Evolutionary conservation across 1,139 yeast genomes (phyloP).

Genomic region (Hansenula lynferdii): DNA sequence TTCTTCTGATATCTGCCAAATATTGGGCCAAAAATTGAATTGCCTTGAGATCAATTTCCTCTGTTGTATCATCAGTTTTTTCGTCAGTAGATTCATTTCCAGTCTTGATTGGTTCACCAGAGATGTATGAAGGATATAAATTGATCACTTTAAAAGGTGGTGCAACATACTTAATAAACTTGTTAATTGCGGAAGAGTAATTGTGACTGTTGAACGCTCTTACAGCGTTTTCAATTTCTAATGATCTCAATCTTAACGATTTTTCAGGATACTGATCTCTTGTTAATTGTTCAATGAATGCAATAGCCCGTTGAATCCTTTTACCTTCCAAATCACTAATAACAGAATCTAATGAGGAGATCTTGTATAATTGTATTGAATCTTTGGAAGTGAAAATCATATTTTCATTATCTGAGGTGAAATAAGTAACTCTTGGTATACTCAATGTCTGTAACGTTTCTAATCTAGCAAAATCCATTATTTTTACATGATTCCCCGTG

Average conservation of each 20-base stretch:
- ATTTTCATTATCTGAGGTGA: not conserved
- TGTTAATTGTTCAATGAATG: constrained; percentile 30
- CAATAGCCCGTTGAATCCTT: constrained; percentile 36
- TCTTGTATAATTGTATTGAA: constrained; percentile 30
- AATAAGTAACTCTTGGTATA: constrained; percentile 9
- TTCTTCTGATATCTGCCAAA: constrained; percentile 46
- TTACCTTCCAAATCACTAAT: constrained; percentile 31
- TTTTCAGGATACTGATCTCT: constrained; percentile 28
- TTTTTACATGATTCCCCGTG: constrained; percentile 37
- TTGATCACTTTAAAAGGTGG: constrained; percentile 47
- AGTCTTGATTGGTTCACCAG: constrained; percentile 18
- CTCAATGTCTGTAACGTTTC: constrained; percentile 25
- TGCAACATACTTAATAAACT: constrained; percentile 51
- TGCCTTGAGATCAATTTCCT: constrained; percentile 33
- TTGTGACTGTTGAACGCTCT: constrained; percentile 28
- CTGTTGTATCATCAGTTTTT: constrained; percentile 3
- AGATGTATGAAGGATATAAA: constrained; percentile 36
- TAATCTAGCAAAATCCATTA: constrained; percentile 37
- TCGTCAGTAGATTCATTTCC: not conserved
- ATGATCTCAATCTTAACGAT: constrained; percentile 34
- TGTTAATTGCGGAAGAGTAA: constrained; percentile 35
- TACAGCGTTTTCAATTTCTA: constrained; percentile 38
- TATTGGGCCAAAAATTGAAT: constrained; percentile 51
- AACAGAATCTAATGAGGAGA: constrained; percentile 35
- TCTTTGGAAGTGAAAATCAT: constrained; percentile 19